Evolutionary conservation across 2,329 filamentous ascomycete species (phyloP).

Genomic region (Apiospora aurea): DNA sequence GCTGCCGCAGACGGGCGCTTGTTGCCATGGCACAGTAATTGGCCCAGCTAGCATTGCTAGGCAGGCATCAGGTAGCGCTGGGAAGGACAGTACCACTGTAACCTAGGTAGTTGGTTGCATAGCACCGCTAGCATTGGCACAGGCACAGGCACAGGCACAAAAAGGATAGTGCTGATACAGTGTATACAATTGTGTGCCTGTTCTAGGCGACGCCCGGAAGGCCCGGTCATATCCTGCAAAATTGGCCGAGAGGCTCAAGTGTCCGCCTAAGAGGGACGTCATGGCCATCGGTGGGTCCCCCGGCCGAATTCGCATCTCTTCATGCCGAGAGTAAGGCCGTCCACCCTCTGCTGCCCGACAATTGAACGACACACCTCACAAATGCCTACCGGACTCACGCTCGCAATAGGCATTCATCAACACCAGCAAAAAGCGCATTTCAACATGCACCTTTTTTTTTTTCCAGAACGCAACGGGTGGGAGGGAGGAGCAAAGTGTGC

Average conservation of each 20-base stretch:
- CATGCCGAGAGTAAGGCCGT: constrained; percentile 23
- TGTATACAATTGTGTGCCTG: background rate
- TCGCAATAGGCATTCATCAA: background rate
- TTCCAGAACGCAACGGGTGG: background rate
- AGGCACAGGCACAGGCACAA: background rate
- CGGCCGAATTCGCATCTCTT: constrained; percentile 23
- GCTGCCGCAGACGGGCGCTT: background rate
- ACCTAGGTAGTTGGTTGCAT: no score
- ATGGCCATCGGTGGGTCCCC: constrained; percentile 17
- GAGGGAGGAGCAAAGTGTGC: no score
- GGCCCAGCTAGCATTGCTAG: no score
- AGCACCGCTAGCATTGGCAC: background rate
- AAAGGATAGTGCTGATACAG: background rate
- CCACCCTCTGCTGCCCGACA: background rate
- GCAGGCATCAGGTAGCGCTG: no score
- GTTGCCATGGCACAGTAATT: background rate
- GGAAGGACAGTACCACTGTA: no score
- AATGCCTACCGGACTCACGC: background rate
- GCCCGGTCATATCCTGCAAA: background rate
- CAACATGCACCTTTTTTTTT: background rate
- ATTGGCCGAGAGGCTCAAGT: constrained; percentile 16
- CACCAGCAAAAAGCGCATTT: background rate
- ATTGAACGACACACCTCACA: background rate
- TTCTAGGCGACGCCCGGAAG: constrained; percentile 12
- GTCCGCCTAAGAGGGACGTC: constrained; percentile 21